A percentile compares a stretch with the other conserved stretches of the same genome.
phyloP scores from a whole-genome alignment of 805 yeast genomes.

The Vanderwaltozyma polyspora region DNA sequence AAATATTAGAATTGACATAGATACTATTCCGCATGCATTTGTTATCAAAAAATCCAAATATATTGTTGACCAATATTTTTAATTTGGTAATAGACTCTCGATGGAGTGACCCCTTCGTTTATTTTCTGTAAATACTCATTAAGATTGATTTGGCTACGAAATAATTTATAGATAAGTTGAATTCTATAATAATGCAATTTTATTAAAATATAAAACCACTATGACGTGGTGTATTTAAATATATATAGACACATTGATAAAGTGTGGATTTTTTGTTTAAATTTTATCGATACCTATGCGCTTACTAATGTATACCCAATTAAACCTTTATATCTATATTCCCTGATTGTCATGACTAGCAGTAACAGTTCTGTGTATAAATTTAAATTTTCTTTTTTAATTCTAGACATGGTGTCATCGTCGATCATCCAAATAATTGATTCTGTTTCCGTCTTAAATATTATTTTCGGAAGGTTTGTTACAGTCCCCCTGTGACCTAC shows the following conservation, averaged over 20 bases:
- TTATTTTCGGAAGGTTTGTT: constrained; percentile 29
- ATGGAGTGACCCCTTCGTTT: too few species aligned
- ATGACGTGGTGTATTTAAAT: too few species aligned
- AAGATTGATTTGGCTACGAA: too few species aligned
- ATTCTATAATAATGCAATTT: too few species aligned
- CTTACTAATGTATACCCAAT: constrained; percentile 67
- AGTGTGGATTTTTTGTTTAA: too few species aligned
- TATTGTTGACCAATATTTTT: constrained; percentile 12
- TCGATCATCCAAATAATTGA: constrained; percentile 61
- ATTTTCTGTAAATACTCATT: too few species aligned
- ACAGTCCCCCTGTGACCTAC: constrained; percentile 16
- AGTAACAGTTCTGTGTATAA: constrained; percentile 53
- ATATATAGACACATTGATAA: too few species aligned
- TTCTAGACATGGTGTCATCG: constrained; percentile 31
- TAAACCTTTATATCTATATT: constrained; percentile 62
- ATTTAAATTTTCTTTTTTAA: constrained; percentile 39
- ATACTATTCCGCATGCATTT: constrained; percentile 44
- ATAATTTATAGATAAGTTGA: too few species aligned
- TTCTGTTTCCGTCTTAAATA: constrained; percentile 47
- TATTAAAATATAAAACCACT: too few species aligned
- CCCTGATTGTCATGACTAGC: constrained; percentile 50
- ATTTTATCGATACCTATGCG: constrained; percentile 30
- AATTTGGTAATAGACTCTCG: not conserved
- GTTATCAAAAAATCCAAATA: constrained; percentile 46
- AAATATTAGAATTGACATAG: constrained; percentile 24